Base-by-base conservation (phyloP, 1,284 basidiomycete species). In the Ustilago shanxiensis region DNA sequence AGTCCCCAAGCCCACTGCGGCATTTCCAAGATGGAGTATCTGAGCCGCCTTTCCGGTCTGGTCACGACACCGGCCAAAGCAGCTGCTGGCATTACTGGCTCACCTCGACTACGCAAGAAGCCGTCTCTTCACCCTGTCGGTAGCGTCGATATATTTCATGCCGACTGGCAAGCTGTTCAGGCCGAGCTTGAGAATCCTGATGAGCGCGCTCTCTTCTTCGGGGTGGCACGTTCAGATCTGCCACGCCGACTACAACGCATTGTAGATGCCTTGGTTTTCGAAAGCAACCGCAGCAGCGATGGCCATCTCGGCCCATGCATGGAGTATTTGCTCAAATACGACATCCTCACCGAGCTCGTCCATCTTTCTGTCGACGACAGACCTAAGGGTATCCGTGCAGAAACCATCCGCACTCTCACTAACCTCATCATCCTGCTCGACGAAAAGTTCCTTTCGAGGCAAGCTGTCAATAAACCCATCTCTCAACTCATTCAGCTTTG, bases 321-420 rank as follows among this genome's bases (percentile, higher is more conserved):
- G 71, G 96, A 98, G 86, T 94, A 94, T 86, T 89, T 97, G 31
- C 88, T 98, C 55, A 94, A 95, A 88, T 92, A 95, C 81, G 91
- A 79, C 89, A 72, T 84, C 8, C 69, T 84, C 26, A 77, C 70
- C 9, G 58, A 70, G 49, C 77, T 86, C 18, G 83, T 86, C 28
- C 64, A 76, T 29, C 74, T 84, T n/a, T 75, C 79, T 10, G 70
- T 79, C 10, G 74, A 78, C 24, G 82, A 86, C 60, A 66, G 77
- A 20, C 84, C 83, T 9, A 62, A 72, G 8, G 86, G 86, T n/a
- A 68, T 80, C 13, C 69, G 79, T 28, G 79, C 73, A 22, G 79
- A 85, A 50, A 81, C 80, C 49, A 80, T 86, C 41, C 75, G 77
- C 37, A 72, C 79, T 22, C 84, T 86, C 55, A 71, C 80, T 26